Conservation (phyloP, 2,329 filamentous ascomycete species). For the Alternaria brassicae region DNA sequence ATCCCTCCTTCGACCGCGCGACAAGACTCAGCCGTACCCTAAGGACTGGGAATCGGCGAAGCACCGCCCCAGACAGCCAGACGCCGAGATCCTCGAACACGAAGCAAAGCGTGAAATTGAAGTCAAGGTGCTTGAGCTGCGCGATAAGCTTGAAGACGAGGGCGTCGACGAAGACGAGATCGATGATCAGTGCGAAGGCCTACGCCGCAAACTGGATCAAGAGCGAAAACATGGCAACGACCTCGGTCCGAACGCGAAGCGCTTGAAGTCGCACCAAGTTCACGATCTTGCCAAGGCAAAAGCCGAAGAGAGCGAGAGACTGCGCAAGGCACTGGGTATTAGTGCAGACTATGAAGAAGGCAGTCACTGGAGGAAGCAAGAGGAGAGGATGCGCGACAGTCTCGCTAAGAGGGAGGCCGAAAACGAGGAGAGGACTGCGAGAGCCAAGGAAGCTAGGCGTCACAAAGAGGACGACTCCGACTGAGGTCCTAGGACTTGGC, state of each 20-base stretch:
- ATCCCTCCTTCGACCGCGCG: conserved; percentile 84
- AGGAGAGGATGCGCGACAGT: conserved; percentile 66
- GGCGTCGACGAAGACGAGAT: conserved; percentile 90
- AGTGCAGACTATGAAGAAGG: conserved; percentile 85
- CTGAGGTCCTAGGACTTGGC: conserved; percentile 16
- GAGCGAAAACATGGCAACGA: conserved; percentile 50
- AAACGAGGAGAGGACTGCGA: conserved; percentile 38
- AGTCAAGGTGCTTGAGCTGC: conserved; percentile 88
- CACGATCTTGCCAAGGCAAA: conserved; percentile 97
- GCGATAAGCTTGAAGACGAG: conserved; percentile 91
- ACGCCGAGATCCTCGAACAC: conserved; percentile 92
- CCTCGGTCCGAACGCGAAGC: conserved; percentile 54
- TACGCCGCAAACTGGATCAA: conserved; percentile 68
- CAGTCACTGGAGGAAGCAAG: conserved; percentile 83
- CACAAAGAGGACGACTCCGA: conserved; percentile 41
- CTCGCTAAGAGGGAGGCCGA: conserved; percentile 51
- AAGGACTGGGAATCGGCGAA: conserved; percentile 72
- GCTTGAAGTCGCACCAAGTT: conserved; percentile 89
- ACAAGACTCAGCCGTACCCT: conserved; percentile 78
- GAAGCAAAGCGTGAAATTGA: conserved; percentile 91
- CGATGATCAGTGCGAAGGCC: conserved; percentile 72
- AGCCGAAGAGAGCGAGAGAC: conserved; percentile 89
- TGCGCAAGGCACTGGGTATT: conserved; percentile 87
- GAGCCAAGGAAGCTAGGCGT: conserved; percentile 33
- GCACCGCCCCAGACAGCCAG: conserved; percentile 82